These are phyloP conservation scores for Ogataea methanolica DNA, from an alignment of 805 yeast species.

Conservation along the genomic window DNA sequence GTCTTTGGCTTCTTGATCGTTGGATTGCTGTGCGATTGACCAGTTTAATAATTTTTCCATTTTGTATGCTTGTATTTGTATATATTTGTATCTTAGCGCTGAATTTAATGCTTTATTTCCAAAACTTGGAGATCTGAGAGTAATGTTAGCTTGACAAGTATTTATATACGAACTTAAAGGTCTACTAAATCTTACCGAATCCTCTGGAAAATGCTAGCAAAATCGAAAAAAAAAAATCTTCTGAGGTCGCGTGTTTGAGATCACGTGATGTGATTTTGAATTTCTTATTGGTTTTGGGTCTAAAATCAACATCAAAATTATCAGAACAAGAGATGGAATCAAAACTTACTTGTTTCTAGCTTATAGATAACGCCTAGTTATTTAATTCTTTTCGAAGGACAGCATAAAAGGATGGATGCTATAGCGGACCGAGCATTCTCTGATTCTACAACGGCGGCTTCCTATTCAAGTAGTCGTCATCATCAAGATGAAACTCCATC, in stretches of 20 bases:
- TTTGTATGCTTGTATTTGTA: background rate
- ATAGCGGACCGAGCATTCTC: slow-evolving; percentile 56
- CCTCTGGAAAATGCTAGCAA: too few relatives aligned
- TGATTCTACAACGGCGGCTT: slow-evolving; percentile 15
- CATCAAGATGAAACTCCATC: slow-evolving; percentile 65
- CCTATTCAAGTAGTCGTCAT: too few relatives aligned
- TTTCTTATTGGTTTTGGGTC: too few relatives aligned
- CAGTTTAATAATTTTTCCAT: slow-evolving; percentile 93
- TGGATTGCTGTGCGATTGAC: slow-evolving; percentile 78
- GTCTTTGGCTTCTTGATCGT: slow-evolving; percentile 62
- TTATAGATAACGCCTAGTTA: too few relatives aligned
- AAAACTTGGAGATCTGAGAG: too few relatives aligned
- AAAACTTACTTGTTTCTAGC: too few relatives aligned
- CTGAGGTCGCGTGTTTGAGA: too few relatives aligned
- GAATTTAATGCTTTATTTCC: background rate
- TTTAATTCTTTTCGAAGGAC: background rate
- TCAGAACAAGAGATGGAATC: too few relatives aligned
- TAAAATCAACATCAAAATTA: too few relatives aligned
- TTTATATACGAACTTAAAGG: background rate
- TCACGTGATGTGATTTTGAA: too few relatives aligned
- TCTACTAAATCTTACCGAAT: background rate
- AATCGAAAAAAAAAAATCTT: background rate
- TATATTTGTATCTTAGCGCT: background rate
- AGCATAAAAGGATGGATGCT: slow-evolving; percentile 53
- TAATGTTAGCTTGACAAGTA: background rate